A percentile compares a stretch with the other conserved stretches of the same genome.
phyloP scores from a whole-genome alignment of 257 asterid genomes.

The Lithospermum erythrorhizon region DNA sequence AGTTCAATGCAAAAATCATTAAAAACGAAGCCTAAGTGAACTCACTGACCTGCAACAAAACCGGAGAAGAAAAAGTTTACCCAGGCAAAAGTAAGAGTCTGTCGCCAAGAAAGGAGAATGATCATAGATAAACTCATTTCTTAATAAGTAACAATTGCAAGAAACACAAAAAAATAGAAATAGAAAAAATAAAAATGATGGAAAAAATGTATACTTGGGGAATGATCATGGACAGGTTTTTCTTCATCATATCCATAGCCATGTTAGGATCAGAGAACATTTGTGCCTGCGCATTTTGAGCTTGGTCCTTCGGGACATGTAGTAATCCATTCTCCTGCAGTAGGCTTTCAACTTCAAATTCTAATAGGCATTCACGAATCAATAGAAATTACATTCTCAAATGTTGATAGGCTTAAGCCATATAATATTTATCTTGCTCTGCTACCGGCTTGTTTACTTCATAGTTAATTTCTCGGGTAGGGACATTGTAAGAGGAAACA shows the following conservation, averaged over 20 bases:
- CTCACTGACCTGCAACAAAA: slow-evolving; percentile 73
- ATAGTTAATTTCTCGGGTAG: too few species aligned
- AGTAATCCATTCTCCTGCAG: slow-evolving; percentile 82
- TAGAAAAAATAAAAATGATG: too few species aligned
- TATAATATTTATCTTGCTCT: too few species aligned
- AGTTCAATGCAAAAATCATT: neutral
- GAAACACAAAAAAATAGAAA: slow-evolving; percentile 12
- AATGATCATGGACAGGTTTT: slow-evolving; percentile 88
- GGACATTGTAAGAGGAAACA: too few species aligned
- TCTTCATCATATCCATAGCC: slow-evolving; percentile 99
- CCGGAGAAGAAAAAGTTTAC: slow-evolving; percentile 98
- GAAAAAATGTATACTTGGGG: slow-evolving; percentile 48
- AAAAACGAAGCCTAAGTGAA: slow-evolving; percentile 1
- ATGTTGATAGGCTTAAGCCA: too few species aligned
- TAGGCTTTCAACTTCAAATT: slow-evolving; percentile 3
- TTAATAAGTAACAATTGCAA: slow-evolving; percentile 6
- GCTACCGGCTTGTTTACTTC: too few species aligned
- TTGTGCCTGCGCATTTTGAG: slow-evolving; percentile 86
- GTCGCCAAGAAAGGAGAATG: slow-evolving; percentile 17
- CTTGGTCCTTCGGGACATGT: slow-evolving; percentile 83
- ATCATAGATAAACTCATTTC: slow-evolving; percentile 3
- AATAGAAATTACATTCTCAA: neutral
- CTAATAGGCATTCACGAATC: slow-evolving; percentile 2
- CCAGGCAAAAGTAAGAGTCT: slow-evolving; percentile 97
- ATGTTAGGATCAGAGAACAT: slow-evolving; percentile 97